phyloP scores from a whole-genome alignment of 768 basidiomycete species.

The Sistotremastrum niveocremeum region DNA sequence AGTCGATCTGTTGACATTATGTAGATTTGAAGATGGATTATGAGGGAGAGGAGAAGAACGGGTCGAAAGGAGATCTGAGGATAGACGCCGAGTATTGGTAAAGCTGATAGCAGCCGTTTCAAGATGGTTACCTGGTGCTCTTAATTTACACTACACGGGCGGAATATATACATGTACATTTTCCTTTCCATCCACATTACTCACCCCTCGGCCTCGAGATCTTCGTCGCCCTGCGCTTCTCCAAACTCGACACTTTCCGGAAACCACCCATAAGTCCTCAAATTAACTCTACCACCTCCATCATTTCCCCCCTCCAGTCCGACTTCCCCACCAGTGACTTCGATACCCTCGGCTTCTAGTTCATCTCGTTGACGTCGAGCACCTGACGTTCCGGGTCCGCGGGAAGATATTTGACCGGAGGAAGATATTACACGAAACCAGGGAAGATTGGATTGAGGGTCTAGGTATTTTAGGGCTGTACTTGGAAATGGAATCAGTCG shows the following conservation, averaged over 20 bases:
- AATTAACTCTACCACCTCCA: constrained; percentile 32
- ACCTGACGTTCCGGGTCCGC: constrained; percentile 72
- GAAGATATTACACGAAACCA: constrained; percentile 72
- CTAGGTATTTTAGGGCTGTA: constrained; percentile 65
- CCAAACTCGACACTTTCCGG: constrained; percentile 20
- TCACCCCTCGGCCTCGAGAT: constrained; percentile 10
- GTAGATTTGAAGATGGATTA: not conserved
- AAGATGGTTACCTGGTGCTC: not conserved
- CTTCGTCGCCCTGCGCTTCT: constrained; percentile 8
- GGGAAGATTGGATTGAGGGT: constrained; percentile 51
- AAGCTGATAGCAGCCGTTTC: not conserved
- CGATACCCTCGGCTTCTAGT: constrained; percentile 71
- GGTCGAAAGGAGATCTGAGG: not conserved
- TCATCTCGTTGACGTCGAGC: constrained; percentile 64
- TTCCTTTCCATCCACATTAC: constrained; percentile 5
- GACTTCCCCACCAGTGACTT: constrained; percentile 37
- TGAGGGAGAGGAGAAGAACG: not conserved
- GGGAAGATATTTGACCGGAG: constrained; percentile 62
- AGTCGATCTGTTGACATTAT: not conserved
- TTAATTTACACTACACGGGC: constrained; percentile 8
- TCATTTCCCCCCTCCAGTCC: constrained; percentile 35
- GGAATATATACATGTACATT: constrained; percentile 9
- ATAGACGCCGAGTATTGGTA: too few species aligned
- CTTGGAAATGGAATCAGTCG: not conserved
- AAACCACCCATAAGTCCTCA: constrained; percentile 55